Percentiles rank a stretch among this genome's conserved stretches.
Evolutionary conservation across 805 yeast species (phyloP).

Genomic region (Cyberlindnera misumaiensis): DNA sequence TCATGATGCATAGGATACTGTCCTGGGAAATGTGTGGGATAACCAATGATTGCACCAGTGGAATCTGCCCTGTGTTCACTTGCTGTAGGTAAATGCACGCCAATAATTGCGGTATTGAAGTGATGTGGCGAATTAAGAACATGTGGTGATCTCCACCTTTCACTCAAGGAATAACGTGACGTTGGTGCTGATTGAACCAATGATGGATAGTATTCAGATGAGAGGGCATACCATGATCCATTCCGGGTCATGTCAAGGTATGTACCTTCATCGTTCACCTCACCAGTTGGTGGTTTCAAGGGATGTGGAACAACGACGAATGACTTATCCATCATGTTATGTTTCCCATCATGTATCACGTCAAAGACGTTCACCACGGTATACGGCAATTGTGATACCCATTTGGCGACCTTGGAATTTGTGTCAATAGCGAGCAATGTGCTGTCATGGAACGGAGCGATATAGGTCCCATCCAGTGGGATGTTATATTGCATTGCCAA

Average conservation of each 20-base stretch:
- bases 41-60: constrained; percentile 12
- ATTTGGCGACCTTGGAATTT: constrained; percentile 61
- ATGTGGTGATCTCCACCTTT: constrained; percentile 36
- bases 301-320: constrained; percentile 64
- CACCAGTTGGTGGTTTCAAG: constrained; percentile 28
- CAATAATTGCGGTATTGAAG: constrained; percentile 37
- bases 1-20: constrained; percentile 11
- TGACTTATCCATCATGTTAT: constrained; percentile 24
- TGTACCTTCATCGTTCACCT: constrained; percentile 37
- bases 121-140: constrained; percentile 31
- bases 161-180: constrained; percentile 47
- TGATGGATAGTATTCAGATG: constrained; percentile 71
- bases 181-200: constrained; percentile 73
- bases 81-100: constrained; percentile 36
- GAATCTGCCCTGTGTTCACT: constrained; percentile 4
- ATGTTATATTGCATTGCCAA: constrained; percentile 41
- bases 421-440: constrained; percentile 71
- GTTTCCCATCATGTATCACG: constrained; percentile 32
- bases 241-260: constrained; percentile 57
- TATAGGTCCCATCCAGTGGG: constrained; percentile 66
- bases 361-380: constrained; percentile 78
- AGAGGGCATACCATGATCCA: constrained; percentile 83
- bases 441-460: constrained; percentile 79
- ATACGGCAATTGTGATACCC: constrained; percentile 72
- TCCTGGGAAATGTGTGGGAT: constrained; percentile 18